A percentile compares a stretch with the other conserved stretches of the same genome.
phyloP scores from a whole-genome alignment of 1,139 yeast genomes.

The Kodamaea alishanica region DNA sequence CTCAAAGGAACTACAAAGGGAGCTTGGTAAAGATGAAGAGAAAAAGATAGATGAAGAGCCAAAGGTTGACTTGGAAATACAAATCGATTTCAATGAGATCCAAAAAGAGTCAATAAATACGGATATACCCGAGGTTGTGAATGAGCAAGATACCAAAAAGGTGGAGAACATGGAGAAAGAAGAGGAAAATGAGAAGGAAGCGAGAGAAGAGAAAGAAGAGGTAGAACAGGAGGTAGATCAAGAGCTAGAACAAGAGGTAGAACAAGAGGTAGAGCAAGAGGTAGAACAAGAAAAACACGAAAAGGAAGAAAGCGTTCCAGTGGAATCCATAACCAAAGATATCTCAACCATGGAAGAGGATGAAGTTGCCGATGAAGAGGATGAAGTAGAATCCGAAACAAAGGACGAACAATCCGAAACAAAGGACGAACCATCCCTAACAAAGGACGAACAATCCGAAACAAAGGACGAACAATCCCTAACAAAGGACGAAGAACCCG shows the following conservation, averaged over 20 bases:
- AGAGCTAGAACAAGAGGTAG: slow-evolving; percentile 11
- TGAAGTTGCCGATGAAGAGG: slow-evolving; percentile 15
- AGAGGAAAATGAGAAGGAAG: slow-evolving; percentile 9
- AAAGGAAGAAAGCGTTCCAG: slow-evolving; percentile 12
- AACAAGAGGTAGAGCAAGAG: slow-evolving; percentile 11
- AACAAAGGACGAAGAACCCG: slow-evolving; percentile 18
- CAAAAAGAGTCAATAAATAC: no score
- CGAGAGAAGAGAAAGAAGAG: slow-evolving; percentile 7
- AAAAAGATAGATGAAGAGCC: neutral
- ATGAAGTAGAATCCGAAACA: slow-evolving; percentile 9
- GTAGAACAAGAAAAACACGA: slow-evolving; percentile 10
- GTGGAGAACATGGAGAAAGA: slow-evolving; percentile 12
- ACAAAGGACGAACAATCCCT: slow-evolving; percentile 9
- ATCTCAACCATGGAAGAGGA: slow-evolving; percentile 1
- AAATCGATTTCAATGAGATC: no score
- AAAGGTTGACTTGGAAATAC: no score
- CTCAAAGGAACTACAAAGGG: slow-evolving; percentile 3
- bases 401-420: slow-evolving; percentile 4
- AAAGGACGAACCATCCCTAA: slow-evolving; percentile 9
- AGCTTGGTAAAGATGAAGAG: neutral
- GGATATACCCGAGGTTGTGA: no score
- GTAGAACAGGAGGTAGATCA: slow-evolving; percentile 10
- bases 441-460: slow-evolving; percentile 4
- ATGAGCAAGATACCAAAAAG: no score
- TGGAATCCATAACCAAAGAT: slow-evolving; percentile 8